Conservation (phyloP, 768 basidiomycete genomes). For the Termitomyces eurrhizus region DNA sequence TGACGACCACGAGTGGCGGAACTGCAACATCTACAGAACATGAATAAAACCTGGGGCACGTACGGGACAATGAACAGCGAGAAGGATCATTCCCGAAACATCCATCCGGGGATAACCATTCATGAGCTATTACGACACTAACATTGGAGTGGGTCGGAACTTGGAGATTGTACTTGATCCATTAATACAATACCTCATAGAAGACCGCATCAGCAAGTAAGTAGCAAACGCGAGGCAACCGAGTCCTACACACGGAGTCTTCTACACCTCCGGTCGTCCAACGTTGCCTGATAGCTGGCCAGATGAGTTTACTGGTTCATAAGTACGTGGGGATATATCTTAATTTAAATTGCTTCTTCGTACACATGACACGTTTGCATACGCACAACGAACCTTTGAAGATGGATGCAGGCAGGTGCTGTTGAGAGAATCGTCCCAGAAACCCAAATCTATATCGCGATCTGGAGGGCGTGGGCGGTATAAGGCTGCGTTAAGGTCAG, state of each 20-base stretch:
- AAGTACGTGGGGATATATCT: neutral
- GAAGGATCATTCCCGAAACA: neutral
- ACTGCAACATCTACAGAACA: neutral
- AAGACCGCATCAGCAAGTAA: neutral
- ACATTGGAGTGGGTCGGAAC: conserved; percentile 2
- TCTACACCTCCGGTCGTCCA: neutral
- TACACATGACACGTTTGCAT: conserved; percentile 4
- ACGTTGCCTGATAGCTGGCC: neutral
- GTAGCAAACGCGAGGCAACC: neutral
- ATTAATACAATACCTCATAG: neutral
- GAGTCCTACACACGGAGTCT: neutral
- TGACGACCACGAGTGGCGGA: neutral
- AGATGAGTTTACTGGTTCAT: neutral
- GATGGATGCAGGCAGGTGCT: neutral
- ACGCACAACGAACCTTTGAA: neutral
- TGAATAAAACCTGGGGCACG: neutral
- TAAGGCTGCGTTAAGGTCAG: neutral
- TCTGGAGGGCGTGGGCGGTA: neutral
- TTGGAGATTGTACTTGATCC: neutral
- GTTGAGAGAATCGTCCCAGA: conserved; percentile 1
- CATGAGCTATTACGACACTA: neutral
- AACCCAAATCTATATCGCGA: neutral
- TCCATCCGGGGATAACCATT: conserved; percentile 10
- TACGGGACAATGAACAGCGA: neutral
- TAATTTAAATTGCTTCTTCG: neutral